Conservation (phyloP, 805 yeast species). For the Wickerhamomyces mucosus region DNA sequence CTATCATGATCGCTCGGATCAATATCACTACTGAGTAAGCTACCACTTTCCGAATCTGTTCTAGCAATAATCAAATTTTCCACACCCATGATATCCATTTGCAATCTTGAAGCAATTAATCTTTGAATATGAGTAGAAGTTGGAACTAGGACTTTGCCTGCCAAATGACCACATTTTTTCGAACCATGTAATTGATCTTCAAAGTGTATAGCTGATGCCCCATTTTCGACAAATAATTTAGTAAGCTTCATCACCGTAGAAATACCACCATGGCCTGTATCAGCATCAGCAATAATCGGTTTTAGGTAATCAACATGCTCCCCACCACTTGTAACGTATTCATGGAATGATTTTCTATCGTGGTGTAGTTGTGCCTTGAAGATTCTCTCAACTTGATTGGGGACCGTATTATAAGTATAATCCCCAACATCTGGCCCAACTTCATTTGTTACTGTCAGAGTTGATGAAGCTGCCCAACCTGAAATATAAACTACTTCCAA, state of each 20-base stretch:
- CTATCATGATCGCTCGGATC: conserved; percentile 51
- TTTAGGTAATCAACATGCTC: conserved; percentile 37
- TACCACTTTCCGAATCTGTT: conserved; percentile 49
- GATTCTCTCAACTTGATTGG: conserved; percentile 52
- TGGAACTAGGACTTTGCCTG: conserved; percentile 55
- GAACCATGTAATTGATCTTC: conserved; percentile 62
- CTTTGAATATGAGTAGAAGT: conserved; percentile 46
- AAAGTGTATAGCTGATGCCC: conserved; percentile 57
- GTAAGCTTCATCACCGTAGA: conserved; percentile 58
- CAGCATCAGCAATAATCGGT: conserved; percentile 60
- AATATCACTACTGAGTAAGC: conserved; percentile 37
- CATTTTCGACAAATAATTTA: conserved; percentile 54
- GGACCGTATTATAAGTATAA: conserved; percentile 61
- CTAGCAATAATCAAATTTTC: conserved; percentile 51
- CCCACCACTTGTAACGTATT: conserved; percentile 20
- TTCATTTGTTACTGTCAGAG: conserved; percentile 50
- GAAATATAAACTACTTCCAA: conserved; percentile 45
- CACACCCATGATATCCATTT: conserved; percentile 56
- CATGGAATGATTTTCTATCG: conserved; percentile 39
- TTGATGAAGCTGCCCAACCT: conserved; percentile 55
- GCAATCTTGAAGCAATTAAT: conserved; percentile 47
- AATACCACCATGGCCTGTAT: conserved; percentile 58
- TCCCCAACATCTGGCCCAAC: conserved; percentile 62
- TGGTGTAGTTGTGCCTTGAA: conserved; percentile 51
- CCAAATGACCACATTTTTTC: conserved; percentile 55